A percentile compares a stretch with the other conserved stretches of the same genome.
phyloP scores from a whole-genome alignment of 176 grass and related monocot genomes.

The Cymbopogon citratus region DNA sequence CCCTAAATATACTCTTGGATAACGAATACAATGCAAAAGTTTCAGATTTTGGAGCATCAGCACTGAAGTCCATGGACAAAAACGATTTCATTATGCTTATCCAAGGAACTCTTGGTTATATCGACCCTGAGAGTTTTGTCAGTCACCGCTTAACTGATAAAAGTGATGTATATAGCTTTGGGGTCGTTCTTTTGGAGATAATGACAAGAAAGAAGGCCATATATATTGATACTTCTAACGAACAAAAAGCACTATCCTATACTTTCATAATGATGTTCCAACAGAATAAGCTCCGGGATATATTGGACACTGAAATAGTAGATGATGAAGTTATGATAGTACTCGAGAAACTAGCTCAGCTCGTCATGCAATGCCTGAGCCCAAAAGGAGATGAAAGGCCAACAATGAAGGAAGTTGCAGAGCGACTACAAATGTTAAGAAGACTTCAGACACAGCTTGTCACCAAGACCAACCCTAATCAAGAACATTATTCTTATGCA shows the following conservation, averaged over 20 bases:
- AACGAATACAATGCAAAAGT: too few species aligned
- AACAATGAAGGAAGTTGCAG: conserved; percentile 25
- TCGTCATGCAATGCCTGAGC: not conserved
- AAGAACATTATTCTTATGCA: not conserved
- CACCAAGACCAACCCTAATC: not conserved
- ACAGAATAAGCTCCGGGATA: not conserved
- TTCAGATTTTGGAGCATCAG: too few species aligned
- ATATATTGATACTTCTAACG: not conserved
- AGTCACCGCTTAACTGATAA: too few species aligned
- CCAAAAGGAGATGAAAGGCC: conserved; percentile 13
- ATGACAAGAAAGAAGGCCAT: too few species aligned
- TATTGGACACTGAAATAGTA: conserved; percentile 12
- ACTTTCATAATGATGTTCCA: conserved; percentile 10
- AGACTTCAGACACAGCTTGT: too few species aligned
- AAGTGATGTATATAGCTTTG: too few species aligned
- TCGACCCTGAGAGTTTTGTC: too few species aligned
- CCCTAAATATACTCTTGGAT: too few species aligned
- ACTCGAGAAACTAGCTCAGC: conserved; percentile 16
- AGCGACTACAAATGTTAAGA: conserved; percentile 9
- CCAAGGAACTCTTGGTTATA: too few species aligned
- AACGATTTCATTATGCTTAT: too few species aligned
- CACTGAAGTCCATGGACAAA: too few species aligned
- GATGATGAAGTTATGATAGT: conserved; percentile 13
- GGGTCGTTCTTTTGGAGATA: too few species aligned
- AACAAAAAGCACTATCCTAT: conserved; percentile 12